Conservation (phyloP, 176 grass and related monocot species). For the Phyllostachys edulis region DNA sequence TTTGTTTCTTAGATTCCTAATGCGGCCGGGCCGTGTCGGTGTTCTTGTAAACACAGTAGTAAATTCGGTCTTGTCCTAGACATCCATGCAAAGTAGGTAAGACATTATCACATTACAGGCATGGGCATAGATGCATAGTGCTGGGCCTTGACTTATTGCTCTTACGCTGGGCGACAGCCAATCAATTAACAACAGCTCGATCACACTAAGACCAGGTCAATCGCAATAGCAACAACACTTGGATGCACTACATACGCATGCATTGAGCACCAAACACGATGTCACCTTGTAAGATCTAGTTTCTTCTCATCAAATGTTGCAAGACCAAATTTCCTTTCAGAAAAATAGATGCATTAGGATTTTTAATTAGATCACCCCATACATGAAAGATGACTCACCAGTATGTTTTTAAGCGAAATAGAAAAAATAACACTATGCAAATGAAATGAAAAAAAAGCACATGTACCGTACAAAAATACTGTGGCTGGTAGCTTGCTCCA, state of each 20-base stretch:
- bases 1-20: background rate
- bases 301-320: too few relatives aligned
- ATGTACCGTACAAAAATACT: too few relatives aligned
- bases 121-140: background rate
- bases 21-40: background rate
- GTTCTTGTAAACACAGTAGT: background rate
- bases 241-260: background rate
- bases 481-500: too few relatives aligned
- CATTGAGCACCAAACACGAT: background rate
- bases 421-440: too few relatives aligned
- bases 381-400: too few relatives aligned
- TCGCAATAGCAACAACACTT: background rate
- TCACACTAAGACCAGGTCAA: background rate
- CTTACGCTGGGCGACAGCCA: background rate
- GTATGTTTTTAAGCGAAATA: too few relatives aligned
- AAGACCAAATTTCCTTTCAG: too few relatives aligned
- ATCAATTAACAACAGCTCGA: background rate
- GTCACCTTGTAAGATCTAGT: too few relatives aligned
- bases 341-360: background rate
- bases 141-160: background rate
- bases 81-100: background rate
- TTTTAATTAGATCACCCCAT: too few relatives aligned
- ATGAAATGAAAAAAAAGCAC: too few relatives aligned
- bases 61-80: background rate
- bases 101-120: background rate